phyloP scores from a whole-genome alignment of 495 filamentous ascomycete genomes.

The Articulospora tetracladia region DNA sequence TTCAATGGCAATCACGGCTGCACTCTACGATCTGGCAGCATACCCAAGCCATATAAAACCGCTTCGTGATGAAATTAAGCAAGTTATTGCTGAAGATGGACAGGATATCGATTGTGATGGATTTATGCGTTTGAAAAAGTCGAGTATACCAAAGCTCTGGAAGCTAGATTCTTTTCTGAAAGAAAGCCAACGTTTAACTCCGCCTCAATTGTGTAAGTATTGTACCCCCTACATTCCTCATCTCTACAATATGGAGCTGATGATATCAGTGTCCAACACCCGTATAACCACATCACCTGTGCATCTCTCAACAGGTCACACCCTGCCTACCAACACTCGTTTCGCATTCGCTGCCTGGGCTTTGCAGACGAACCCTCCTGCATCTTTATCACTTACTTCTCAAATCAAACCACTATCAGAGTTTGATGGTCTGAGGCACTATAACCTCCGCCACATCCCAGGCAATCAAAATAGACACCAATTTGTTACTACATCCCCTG shows the following conservation, averaged over 20 bases:
- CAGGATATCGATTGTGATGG: slow-evolving; percentile 25
- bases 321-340: slow-evolving; percentile 2
- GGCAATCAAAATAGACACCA: slow-evolving; percentile 25
- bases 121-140: slow-evolving; percentile 26
- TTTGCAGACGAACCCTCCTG: not conserved
- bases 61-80: slow-evolving; percentile 20
- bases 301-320: slow-evolving; percentile 8
- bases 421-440: slow-evolving; percentile 33
- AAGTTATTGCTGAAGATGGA: slow-evolving; percentile 19
- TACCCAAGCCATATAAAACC: slow-evolving; percentile 16
- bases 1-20: slow-evolving; percentile 17
- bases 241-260: not conserved
- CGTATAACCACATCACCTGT: not conserved
- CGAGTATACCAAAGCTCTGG: slow-evolving; percentile 34
- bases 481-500: slow-evolving; percentile 35
- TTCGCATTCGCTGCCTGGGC: not conserved
- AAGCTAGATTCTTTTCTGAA: slow-evolving; percentile 50
- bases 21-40: slow-evolving; percentile 16
- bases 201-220: slow-evolving; percentile 7
- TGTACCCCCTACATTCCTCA: not conserved
- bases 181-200: slow-evolving; percentile 35
- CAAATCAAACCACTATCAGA: not conserved
- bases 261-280: not conserved
- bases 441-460: slow-evolving; percentile 30
- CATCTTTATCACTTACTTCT: not conserved